These are phyloP conservation scores for Capillidium heterosporum DNA, from an alignment of 371 early-diverging fungal species.

Conservation along the genomic window DNA sequence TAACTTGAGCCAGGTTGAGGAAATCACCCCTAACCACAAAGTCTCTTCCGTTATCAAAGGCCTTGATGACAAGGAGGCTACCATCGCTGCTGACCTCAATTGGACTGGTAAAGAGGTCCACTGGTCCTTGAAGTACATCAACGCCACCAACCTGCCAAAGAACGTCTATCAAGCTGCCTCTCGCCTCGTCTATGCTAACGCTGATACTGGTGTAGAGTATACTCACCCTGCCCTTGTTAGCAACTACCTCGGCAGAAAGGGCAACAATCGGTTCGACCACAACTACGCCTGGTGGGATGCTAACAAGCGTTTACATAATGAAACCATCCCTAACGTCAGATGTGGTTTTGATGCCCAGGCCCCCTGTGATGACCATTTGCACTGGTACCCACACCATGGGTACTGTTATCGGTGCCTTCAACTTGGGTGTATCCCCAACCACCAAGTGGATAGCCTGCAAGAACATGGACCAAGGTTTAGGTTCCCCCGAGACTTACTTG, in stretches of 20 bases:
- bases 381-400: background rate
- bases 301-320: background rate
- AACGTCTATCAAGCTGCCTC: background rate
- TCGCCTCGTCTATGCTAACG: conserved; percentile 3
- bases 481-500: background rate
- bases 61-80: background rate
- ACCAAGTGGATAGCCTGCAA: background rate
- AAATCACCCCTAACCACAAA: background rate
- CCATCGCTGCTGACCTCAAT: background rate
- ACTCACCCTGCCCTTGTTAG: conserved; percentile 52
- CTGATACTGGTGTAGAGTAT: conserved; percentile 40
- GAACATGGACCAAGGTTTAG: background rate
- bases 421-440: background rate
- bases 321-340: background rate
- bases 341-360: background rate
- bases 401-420: background rate
- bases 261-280: background rate
- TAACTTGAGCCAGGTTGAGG: background rate
- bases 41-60: background rate
- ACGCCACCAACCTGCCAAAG: background rate
- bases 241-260: conserved; percentile 7
- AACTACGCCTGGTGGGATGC: background rate
- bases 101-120: background rate
- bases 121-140: background rate
- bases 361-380: background rate